Conservation (phyloP, 2,329 filamentous ascomycete species). For the Alternaria postmessia region DNA sequence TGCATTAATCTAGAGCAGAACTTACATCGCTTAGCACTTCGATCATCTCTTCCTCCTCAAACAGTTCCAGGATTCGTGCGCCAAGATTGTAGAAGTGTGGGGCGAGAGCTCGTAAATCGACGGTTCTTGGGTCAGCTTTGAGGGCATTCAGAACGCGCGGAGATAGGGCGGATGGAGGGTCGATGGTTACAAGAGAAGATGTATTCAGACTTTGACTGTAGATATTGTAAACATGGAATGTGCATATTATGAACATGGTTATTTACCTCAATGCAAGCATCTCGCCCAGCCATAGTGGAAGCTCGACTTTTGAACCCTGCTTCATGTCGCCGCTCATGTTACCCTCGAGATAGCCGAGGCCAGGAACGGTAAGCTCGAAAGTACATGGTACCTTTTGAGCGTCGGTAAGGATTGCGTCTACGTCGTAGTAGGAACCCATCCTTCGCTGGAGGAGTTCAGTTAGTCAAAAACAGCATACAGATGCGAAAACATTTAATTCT, state of each 20-base stretch:
- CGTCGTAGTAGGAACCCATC: slow-evolving; percentile 78
- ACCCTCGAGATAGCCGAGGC: slow-evolving; percentile 88
- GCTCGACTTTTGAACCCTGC: slow-evolving; percentile 77
- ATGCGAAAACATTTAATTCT: background rate
- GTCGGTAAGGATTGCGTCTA: slow-evolving; percentile 84
- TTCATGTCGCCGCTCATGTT: slow-evolving; percentile 78
- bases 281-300: slow-evolving; percentile 94
- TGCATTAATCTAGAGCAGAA: background rate
- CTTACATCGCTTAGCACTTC: slow-evolving; percentile 62
- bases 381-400: slow-evolving; percentile 96
- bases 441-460: slow-evolving; percentile 7
- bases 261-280: slow-evolving; percentile 79
- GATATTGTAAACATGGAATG: slow-evolving; percentile 14
- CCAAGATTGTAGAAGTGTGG: slow-evolving; percentile 89
- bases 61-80: slow-evolving; percentile 85
- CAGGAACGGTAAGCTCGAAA: slow-evolving; percentile 88
- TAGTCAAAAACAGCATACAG: background rate
- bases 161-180: slow-evolving; percentile 79
- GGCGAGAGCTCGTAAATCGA: slow-evolving; percentile 82
- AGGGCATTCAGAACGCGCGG: slow-evolving; percentile 85
- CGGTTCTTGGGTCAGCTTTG: slow-evolving; percentile 85
- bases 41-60: slow-evolving; percentile 84
- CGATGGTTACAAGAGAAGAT: slow-evolving; percentile 69
- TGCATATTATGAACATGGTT: background rate
- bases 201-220: slow-evolving; percentile 46